Base-by-base conservation (phyloP, 2,329 filamentous ascomycete species). In the Leptographium procerum region DNA sequence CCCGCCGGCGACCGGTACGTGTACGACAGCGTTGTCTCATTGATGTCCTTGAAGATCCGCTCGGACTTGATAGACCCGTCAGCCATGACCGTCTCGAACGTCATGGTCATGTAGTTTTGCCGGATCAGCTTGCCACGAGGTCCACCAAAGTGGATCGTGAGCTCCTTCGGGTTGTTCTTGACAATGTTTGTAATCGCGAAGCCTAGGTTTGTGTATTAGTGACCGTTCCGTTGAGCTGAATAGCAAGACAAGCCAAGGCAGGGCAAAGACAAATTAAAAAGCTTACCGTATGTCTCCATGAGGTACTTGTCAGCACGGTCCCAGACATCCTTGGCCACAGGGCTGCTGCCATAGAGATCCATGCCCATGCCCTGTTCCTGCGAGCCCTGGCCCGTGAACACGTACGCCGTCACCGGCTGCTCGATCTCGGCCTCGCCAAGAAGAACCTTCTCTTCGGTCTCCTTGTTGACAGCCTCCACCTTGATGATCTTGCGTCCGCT, bases 291-390 rank as follows among this genome's bases (percentile, higher is more conserved):
- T 71, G 96, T 97, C 75, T 97, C 92, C 77, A 97, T 85, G 71
- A 99, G 92, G 72, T 99, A 95, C 74, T 89, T 95, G 75, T 99
- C 94, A 55, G 94, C 95, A 61, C 91, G 85, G 71, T 96, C 94
- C 94, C 94, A 99, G 56, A 99, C 94, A 67, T 96, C 92, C 77
- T 91, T 91, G 62, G 94, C 95, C 24, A 99, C 94, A 43, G 87
- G 78, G 71, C 94, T 97, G 79, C 87, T 95, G 68, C 81, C 87
- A 72, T 99, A 99, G 56, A 99, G 81, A 69, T 97, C 94, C 94
- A 99, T 99, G 74, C 94, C 94, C 94, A 99, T 99, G 62, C 94
- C 94, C 73, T 99, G 94, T 73, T 99, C 94, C 73, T 99, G 95
- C 55, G 91, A 96, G 66, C 94, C 94, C 73, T 99, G 94, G 58